phyloP scores from a whole-genome alignment of 345 rosid genomes.

The Syzygium aromaticum region DNA sequence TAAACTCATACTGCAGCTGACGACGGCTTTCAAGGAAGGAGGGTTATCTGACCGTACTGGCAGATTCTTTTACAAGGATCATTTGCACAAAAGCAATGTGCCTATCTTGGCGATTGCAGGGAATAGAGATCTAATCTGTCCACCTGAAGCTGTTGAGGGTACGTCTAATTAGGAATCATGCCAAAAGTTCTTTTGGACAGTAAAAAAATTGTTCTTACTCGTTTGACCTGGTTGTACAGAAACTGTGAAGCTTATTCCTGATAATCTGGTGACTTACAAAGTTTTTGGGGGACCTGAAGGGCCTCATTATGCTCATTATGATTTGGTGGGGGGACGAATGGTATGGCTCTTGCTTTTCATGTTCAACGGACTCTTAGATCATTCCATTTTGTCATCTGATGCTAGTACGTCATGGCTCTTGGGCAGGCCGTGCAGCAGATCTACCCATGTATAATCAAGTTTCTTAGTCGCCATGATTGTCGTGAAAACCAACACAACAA shows the following conservation, averaged over 20 bases:
- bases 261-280: slow-evolving; percentile 45
- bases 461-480: slow-evolving; percentile 49
- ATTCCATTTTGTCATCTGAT: slow-evolving; percentile 3
- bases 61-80: slow-evolving; percentile 64
- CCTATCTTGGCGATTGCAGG: slow-evolving; percentile 94
- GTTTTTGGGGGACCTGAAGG: slow-evolving; percentile 54
- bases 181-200: neutral
- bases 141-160: slow-evolving; percentile 92
- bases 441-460: slow-evolving; percentile 72
- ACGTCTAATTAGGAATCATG: slow-evolving; percentile 1
- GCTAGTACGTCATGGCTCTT: neutral
- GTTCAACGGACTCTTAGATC: neutral
- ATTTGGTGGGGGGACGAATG: slow-evolving; percentile 64
- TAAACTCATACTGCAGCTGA: slow-evolving; percentile 84
- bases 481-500: neutral
- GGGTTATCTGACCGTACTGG: slow-evolving; percentile 82
- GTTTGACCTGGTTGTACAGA: slow-evolving; percentile 23
- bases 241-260: slow-evolving; percentile 46
- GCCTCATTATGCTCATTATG: slow-evolving; percentile 73
- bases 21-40: slow-evolving; percentile 78
- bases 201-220: neutral
- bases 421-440: slow-evolving; percentile 88
- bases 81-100: slow-evolving; percentile 40
- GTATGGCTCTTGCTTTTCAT: slow-evolving; percentile 25
- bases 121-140: slow-evolving; percentile 85